Base-by-base conservation (phyloP, 2,329 filamentous ascomycete genomes). In the Pseudodiploospora longispora region DNA sequence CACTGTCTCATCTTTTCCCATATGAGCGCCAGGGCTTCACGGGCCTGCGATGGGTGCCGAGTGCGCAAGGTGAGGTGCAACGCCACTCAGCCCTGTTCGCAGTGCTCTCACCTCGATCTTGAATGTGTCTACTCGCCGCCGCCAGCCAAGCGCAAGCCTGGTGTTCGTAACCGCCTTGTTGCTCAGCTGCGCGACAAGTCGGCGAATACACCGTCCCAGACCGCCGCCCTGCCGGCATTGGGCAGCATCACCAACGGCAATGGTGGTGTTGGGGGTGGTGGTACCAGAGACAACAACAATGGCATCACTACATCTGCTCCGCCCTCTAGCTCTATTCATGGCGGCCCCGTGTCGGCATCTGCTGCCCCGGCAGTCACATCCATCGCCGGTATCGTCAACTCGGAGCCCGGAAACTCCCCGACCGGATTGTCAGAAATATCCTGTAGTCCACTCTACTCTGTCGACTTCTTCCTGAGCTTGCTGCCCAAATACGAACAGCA, bases 51-150 rank as follows among this genome's bases (percentile, higher is more conserved):
- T 46, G 61, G 61, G 38, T 66, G 64, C 48, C 60, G 64, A 33
- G 51, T 66, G 41, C 60, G 64, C 41, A 66, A 66, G 48, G 64
- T 66, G 32, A 59, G 58, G 42, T 66, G 64, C 51, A 65, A 59
- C 38, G 60, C 59, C 44, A 46, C 47, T 19, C 50, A 50, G 36
- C 64, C 64, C 1, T 67, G 64, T 42, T 58, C 59, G 1, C 63
- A 65, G 40, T 67, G 64, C 47, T 54, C 55, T 4, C 62, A 66
- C 34, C 57, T 65, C 33, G 56, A 57, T 10, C 52, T 67, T 6
- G 43, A 55, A 1, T 66, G 63, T 48, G 55, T 60, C 47, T 65
- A 61, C 48, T 59, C 62, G 4, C 52, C 59, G 5, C 49, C 57
- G 3, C 52, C 59, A 1, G 53, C 55, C 10, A 65, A 63, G 51